phyloP scores from a whole-genome alignment of 495 filamentous ascomycete species.

The Sabuloglossum arenarium region DNA sequence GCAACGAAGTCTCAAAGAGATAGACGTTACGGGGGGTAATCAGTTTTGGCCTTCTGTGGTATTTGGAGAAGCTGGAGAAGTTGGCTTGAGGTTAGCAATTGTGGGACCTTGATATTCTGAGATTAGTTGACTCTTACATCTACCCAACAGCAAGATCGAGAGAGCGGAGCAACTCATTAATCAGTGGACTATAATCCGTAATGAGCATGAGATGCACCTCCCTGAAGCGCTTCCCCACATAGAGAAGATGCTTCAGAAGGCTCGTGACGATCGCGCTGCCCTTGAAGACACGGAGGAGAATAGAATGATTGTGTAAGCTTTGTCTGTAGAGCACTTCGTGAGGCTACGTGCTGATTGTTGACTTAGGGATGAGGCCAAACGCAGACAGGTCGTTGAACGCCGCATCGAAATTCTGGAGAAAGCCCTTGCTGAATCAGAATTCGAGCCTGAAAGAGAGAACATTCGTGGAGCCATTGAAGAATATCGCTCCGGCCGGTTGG shows the following conservation, averaged over 20 bases:
- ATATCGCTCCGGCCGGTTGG: background rate
- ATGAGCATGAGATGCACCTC: background rate
- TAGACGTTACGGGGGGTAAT: background rate
- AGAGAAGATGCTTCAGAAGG: background rate
- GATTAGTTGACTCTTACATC: background rate
- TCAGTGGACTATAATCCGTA: background rate
- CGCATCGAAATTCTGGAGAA: background rate
- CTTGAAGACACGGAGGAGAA: background rate
- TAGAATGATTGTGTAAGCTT: background rate
- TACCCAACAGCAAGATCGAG: background rate
- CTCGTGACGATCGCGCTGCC: background rate
- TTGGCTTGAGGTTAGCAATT: background rate
- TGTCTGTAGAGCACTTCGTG: background rate
- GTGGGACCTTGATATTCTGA: background rate
- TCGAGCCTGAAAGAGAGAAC: background rate
- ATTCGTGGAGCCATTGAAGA: background rate
- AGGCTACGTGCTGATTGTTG: background rate
- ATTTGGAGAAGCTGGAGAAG: background rate
- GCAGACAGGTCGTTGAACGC: background rate
- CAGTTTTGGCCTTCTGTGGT: background rate
- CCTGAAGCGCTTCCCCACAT: background rate
- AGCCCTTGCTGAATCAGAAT: background rate
- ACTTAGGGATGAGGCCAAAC: background rate
- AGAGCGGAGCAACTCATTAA: background rate
- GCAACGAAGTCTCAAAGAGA: background rate